phyloP scores from a whole-genome alignment of 2,329 filamentous ascomycete genomes.

The Fusarium burgessii region DNA sequence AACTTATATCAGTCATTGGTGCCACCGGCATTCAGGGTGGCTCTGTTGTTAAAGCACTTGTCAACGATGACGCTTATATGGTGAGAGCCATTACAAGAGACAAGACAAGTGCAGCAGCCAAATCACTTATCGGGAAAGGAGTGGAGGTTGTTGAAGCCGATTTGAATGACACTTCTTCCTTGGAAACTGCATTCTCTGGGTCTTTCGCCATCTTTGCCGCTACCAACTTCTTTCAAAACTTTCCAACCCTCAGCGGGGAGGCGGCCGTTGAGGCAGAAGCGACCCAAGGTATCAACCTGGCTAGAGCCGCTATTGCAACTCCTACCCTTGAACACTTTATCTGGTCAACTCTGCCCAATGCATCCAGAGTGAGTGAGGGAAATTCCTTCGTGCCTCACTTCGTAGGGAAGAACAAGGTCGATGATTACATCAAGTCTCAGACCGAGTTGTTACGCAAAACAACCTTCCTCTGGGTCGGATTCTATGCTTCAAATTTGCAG shows the following conservation, averaged over 20 bases:
- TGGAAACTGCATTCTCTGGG: slow-evolving; percentile 49
- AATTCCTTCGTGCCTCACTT: slow-evolving; percentile 55
- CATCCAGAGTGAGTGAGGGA: slow-evolving; percentile 48
- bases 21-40: slow-evolving; percentile 57
- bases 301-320: slow-evolving; percentile 54
- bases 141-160: slow-evolving; percentile 53
- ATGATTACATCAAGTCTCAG: slow-evolving; percentile 55
- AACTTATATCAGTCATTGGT: slow-evolving; percentile 50
- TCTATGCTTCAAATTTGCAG: slow-evolving; percentile 52
- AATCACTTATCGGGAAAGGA: slow-evolving; percentile 48
- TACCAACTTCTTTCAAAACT: slow-evolving; percentile 53
- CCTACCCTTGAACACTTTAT: slow-evolving; percentile 57
- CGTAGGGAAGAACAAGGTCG: slow-evolving; percentile 56
- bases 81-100: slow-evolving; percentile 56
- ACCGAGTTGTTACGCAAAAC: slow-evolving; percentile 52
- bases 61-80: slow-evolving; percentile 52
- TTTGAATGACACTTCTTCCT: slow-evolving; percentile 45
- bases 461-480: slow-evolving; percentile 54
- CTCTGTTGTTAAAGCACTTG: slow-evolving; percentile 54
- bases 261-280: slow-evolving; percentile 54
- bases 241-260: slow-evolving; percentile 45
- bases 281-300: slow-evolving; percentile 56
- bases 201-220: slow-evolving; percentile 51
- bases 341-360: slow-evolving; percentile 59
- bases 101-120: slow-evolving; percentile 45